Conservation (phyloP, 768 basidiomycete species). For the Xerocomellus intermedius region DNA sequence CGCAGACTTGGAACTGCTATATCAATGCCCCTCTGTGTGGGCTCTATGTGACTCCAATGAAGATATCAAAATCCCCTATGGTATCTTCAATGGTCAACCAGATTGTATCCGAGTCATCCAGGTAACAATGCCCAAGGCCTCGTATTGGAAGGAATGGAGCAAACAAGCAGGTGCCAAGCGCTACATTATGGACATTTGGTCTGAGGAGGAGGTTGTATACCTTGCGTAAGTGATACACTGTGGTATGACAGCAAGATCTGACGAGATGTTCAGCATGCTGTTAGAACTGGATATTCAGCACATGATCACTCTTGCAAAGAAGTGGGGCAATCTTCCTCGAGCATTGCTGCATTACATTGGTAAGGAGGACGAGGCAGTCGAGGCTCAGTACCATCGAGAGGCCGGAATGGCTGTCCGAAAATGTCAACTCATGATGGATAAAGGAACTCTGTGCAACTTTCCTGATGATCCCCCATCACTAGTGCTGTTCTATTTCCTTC, state of each 20-base stretch:
- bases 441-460: not conserved
- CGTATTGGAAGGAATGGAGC: slow-evolving; percentile 2
- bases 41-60: not conserved
- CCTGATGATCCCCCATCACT: not conserved
- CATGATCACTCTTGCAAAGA: not conserved
- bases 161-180: not conserved
- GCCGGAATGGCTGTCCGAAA: fast-evolving
- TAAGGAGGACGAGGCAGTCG: too few relatives aligned
- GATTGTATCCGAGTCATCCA: not conserved
- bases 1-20: fast-evolving
- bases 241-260: not conserved
- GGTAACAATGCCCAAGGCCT: not conserved
- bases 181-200: slow-evolving; percentile 6
- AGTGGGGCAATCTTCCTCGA: not conserved
- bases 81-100: not conserved
- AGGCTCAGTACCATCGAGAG: too few relatives aligned
- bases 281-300: not conserved
- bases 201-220: not conserved
- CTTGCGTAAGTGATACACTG: not conserved
- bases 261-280: not conserved
- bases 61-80: fast-evolving
- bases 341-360: not conserved
- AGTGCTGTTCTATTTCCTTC: not conserved
- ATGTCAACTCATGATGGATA: too few relatives aligned
- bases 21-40: not conserved